These are phyloP conservation scores for Alternaria novae-zelandiae DNA, from an alignment of 2,329 filamentous ascomycete species.

Conservation along the genomic window DNA sequence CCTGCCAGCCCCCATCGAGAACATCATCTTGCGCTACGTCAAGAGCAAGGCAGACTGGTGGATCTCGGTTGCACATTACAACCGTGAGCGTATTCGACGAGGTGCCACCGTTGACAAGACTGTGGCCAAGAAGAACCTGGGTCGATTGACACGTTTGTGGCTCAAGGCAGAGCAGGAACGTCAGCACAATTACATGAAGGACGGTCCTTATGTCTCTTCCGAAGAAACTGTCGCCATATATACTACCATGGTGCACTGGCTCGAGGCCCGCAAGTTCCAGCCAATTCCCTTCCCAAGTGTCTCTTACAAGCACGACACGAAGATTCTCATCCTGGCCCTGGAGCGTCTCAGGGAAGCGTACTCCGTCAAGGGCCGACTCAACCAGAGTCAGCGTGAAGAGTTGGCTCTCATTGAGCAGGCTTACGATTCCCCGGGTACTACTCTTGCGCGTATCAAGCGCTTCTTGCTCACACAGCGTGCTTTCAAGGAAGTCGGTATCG, in stretches of 20 bases:
- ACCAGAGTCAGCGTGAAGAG: constrained; percentile 97
- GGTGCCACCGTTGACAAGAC: constrained; percentile 99
- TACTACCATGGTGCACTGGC: constrained; percentile 97
- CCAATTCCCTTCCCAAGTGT: constrained; percentile 98
- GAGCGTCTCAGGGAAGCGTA: constrained; percentile 94
- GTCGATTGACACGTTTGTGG: constrained; percentile 92
- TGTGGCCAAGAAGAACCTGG: constrained; percentile 98
- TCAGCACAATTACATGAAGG: constrained; percentile 99
- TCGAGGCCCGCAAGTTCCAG: constrained; percentile 97
- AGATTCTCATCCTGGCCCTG: constrained; percentile 93
- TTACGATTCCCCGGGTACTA: constrained; percentile 96
- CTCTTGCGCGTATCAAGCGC: constrained; percentile 93
- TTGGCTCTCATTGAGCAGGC: constrained; percentile 96
- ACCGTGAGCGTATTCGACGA: constrained; percentile 92
- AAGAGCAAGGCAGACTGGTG: constrained; percentile 99
- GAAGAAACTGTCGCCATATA: constrained; percentile 99
- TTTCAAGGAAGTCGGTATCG: constrained; percentile 99
- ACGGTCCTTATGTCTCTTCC: constrained; percentile 96
- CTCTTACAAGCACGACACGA: constrained; percentile 99
- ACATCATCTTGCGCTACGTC: constrained; percentile 97
- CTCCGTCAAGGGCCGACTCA: constrained; percentile 94
- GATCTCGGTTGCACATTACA: constrained; percentile 99
- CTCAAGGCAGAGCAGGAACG: constrained; percentile 97
- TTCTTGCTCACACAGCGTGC: constrained; percentile 96
- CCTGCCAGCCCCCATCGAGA: constrained; percentile 94